These are phyloP conservation scores for Aspergillus fumigatus DNA, from an alignment of 2,329 filamentous ascomycete genomes.

Conservation along the genomic window DNA sequence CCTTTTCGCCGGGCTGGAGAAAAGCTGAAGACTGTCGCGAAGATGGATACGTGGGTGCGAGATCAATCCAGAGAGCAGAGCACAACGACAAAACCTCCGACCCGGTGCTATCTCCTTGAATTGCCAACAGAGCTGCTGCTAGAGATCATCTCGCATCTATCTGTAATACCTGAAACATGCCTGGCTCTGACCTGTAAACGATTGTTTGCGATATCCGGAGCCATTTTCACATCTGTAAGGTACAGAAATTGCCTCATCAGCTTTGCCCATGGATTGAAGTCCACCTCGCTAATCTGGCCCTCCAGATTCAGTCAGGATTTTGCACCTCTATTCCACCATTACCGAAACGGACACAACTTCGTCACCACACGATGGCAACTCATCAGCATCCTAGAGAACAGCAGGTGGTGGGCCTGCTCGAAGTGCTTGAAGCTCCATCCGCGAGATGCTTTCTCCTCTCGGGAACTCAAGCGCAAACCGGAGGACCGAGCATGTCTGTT, in stretches of 20 bases:
- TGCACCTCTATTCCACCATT: slow-evolving; percentile 37
- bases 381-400: slow-evolving; percentile 32
- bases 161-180: slow-evolving; percentile 31
- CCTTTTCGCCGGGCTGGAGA: slow-evolving; percentile 26
- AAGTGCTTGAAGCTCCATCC: slow-evolving; percentile 38
- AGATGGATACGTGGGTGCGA: slow-evolving; percentile 25
- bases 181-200: slow-evolving; percentile 38
- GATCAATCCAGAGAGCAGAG: slow-evolving; percentile 11
- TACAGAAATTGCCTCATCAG: not conserved
- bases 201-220: slow-evolving; percentile 29
- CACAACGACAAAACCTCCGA: slow-evolving; percentile 10
- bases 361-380: slow-evolving; percentile 35
- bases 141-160: slow-evolving; percentile 34
- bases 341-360: slow-evolving; percentile 34
- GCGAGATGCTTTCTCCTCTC: slow-evolving; percentile 27
- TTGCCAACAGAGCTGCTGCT: slow-evolving; percentile 35
- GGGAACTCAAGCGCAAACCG: slow-evolving; percentile 31
- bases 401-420: slow-evolving; percentile 33
- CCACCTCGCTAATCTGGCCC: slow-evolving; percentile 18
- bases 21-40: slow-evolving; percentile 26
- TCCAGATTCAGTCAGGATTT: slow-evolving; percentile 33
- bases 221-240: slow-evolving; percentile 16
- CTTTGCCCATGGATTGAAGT: slow-evolving; percentile 16
- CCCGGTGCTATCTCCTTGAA: slow-evolving; percentile 32
- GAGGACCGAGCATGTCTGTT: slow-evolving; percentile 31